A percentile compares a stretch with the other conserved stretches of the same genome.
phyloP scores from a whole-genome alignment of 2,329 filamentous ascomycete species.

The Stachybotrys elegans region DNA sequence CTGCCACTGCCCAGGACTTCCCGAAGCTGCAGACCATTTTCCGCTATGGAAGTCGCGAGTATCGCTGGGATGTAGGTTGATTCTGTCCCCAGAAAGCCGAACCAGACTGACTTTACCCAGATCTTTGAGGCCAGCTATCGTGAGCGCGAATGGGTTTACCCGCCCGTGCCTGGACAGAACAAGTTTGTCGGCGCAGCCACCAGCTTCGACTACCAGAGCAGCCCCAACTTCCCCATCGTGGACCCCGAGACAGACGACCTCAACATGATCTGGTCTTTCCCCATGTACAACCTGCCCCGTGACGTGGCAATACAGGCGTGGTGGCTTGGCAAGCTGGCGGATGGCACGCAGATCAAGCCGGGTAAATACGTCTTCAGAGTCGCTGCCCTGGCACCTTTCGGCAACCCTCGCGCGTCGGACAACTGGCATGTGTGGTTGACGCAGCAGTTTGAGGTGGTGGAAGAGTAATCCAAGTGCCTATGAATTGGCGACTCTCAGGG shows the following conservation, averaged over 20 bases:
- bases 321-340: slow-evolving; percentile 21
- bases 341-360: slow-evolving; percentile 16
- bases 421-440: slow-evolving; percentile 18
- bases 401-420: slow-evolving; percentile 8
- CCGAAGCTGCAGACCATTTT: slow-evolving; percentile 9
- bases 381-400: slow-evolving; percentile 19
- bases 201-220: slow-evolving; percentile 12
- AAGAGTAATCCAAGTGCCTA: no score
- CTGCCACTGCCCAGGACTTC: slow-evolving; percentile 19
- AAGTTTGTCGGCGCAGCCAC: slow-evolving; percentile 19
- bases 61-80: slow-evolving; percentile 11
- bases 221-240: background rate
- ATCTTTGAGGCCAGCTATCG: slow-evolving; percentile 19
- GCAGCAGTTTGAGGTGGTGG: background rate
- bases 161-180: slow-evolving; percentile 17
- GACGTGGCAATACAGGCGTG: slow-evolving; percentile 11
- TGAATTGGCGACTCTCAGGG: no score
- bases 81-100: background rate
- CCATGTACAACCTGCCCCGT: slow-evolving; percentile 12
- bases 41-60: slow-evolving; percentile 11
- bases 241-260: slow-evolving; percentile 8
- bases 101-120: background rate
- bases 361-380: slow-evolving; percentile 18
- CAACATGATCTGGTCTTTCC: slow-evolving; percentile 14
- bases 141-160: slow-evolving; percentile 21